Percentiles rank a stretch among this genome's conserved stretches.
phyloP scores from a whole-genome alignment of 177 flowering plant genomes.

The Telopea speciosissima region DNA sequence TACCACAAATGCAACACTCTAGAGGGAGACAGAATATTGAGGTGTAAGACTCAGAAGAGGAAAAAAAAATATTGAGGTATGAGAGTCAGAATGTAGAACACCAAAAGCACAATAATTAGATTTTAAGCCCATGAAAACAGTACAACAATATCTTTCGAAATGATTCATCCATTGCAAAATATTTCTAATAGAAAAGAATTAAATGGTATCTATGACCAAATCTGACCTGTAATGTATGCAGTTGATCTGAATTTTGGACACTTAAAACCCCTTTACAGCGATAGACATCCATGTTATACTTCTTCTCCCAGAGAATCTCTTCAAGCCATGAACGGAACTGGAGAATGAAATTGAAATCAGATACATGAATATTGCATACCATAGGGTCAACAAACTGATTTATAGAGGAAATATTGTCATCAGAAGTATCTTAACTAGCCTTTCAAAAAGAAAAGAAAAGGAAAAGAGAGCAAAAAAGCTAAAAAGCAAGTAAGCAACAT shows the following conservation, averaged over 20 bases:
- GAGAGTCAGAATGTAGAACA: no score
- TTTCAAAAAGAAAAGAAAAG: neutral
- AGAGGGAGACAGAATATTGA: neutral
- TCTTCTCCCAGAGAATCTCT: constrained; percentile 97
- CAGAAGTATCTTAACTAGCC: no score
- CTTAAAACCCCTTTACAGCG: constrained; percentile 86
- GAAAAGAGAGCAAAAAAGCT: neutral
- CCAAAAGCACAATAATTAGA: neutral
- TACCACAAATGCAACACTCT: neutral
- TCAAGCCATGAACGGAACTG: constrained; percentile 85
- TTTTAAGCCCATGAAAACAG: neutral
- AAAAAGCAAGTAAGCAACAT: neutral
- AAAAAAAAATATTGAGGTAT: no score
- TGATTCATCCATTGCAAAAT: neutral
- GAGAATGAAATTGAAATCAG: neutral
- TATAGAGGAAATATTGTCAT: neutral
- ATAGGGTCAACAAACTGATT: neutral
- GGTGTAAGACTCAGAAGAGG: neutral
- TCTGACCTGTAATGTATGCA: constrained; percentile 77
- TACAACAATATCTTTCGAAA: neutral
- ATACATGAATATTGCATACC: neutral
- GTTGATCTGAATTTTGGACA: constrained; percentile 54
- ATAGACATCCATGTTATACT: constrained; percentile 73
- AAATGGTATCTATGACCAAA: constrained; percentile 5
- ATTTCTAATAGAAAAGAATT: neutral